Conservation (phyloP, 2,329 filamentous ascomycete genomes). For the Ophiostoma australiae region DNA sequence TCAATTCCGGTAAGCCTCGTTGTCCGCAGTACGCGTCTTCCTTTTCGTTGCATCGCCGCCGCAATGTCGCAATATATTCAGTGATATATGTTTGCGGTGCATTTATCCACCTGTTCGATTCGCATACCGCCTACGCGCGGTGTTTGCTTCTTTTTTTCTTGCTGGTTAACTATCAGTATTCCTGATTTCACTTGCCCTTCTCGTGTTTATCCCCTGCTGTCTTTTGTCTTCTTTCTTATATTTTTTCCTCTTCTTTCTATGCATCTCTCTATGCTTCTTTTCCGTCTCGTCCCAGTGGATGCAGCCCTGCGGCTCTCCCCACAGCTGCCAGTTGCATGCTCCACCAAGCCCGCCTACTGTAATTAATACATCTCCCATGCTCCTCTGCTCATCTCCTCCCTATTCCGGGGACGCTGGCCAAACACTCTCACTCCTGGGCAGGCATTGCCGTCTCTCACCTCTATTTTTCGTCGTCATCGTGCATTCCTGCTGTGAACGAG, state of each 20-base stretch:
- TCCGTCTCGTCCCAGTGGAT: conserved; percentile 12
- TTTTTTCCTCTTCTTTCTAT: not conserved
- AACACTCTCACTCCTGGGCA: not conserved
- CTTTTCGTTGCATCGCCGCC: not conserved
- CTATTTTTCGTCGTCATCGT: conserved; percentile 15
- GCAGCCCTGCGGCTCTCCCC: conserved; percentile 19
- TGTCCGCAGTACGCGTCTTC: not conserved
- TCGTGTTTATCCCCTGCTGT: not conserved
- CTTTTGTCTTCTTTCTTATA: not conserved
- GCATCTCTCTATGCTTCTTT: conserved; percentile 1
- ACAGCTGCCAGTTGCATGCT: conserved; percentile 20
- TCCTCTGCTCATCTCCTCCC: conserved; percentile 22
- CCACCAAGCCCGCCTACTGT: conserved; percentile 18
- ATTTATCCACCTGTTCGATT: not conserved
- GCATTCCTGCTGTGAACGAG: conserved; percentile 10
- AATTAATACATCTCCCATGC: conserved; percentile 20
- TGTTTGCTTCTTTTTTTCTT: not conserved
- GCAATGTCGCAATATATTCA: not conserved
- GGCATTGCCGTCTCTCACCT: conserved; percentile 2
- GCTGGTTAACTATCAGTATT: not conserved
- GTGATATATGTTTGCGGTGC: not conserved
- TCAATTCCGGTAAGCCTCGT: not conserved
- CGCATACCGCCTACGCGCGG: not conserved
- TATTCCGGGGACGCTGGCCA: conserved; percentile 9
- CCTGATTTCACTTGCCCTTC: not conserved